A percentile compares a stretch with the other conserved stretches of the same genome.
Evolutionary conservation across 768 basidiomycete species (phyloP).

Genomic region (Pulveroboletus sp.): DNA sequence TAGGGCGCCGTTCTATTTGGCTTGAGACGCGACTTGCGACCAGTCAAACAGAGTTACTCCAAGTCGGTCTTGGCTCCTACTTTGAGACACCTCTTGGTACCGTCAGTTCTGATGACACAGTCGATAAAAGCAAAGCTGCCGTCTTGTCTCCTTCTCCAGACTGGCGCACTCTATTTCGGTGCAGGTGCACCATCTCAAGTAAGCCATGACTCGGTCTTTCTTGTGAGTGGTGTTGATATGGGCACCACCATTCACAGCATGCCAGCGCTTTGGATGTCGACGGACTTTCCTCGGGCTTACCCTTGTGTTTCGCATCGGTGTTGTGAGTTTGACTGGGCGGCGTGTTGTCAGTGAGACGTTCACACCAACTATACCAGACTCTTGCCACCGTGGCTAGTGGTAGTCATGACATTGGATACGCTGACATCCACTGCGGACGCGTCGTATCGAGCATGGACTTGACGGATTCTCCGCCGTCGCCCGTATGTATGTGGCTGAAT

Average conservation of each 20-base stretch:
- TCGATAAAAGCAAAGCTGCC: constrained; percentile 37
- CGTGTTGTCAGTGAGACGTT: neutral
- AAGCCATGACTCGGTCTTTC: neutral
- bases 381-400: constrained; percentile 67
- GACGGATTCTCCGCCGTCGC: constrained; percentile 83
- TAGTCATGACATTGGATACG: constrained; percentile 53
- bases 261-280: constrained; percentile 65
- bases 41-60: neutral
- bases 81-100: constrained; percentile 67
- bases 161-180: constrained; percentile 87
- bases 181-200: constrained; percentile 74
- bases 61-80: constrained; percentile 26
- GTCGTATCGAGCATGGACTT: constrained; percentile 77
- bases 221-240: neutral
- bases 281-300: constrained; percentile 61
- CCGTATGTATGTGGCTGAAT: constrained; percentile 85
- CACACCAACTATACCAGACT: constrained; percentile 39
- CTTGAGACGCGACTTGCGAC: constrained; percentile 52
- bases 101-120: constrained; percentile 40
- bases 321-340: constrained; percentile 45
- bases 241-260: constrained; percentile 35
- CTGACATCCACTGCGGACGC: constrained; percentile 80
- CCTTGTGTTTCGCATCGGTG: constrained; percentile 66
- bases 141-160: constrained; percentile 87
- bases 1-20: constrained; percentile 84